Base-by-base conservation (phyloP, 805 yeast species). In the Sporopachydermia quercuum region DNA sequence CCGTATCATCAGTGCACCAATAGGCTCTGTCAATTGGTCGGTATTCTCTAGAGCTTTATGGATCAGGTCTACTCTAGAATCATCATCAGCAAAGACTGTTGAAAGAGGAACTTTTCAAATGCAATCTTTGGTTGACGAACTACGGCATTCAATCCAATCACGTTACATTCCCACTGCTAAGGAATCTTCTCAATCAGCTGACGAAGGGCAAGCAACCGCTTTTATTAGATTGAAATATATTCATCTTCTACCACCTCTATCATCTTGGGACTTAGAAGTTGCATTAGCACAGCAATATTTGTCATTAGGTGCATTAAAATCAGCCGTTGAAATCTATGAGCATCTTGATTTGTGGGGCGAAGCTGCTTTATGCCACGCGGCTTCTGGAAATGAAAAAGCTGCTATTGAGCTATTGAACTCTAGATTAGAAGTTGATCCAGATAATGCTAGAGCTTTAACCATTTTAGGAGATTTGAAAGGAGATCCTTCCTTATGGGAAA, bases 51-150 rank as follows among this genome's bases (percentile, higher is more conserved):
- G 87, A 45, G 81, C 94, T 0, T 62, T 91, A 36, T 91, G 96
- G 96, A 82, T 79, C 51, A 72, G 97, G 55, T 84, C 96, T 4
- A 50, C 82, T 15, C 62, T 87, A 30, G 98, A 91, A 55, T 72
- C 94, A 0, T 67, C 69, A 38, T 77, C 76, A 47, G 75, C 94
- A 1, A 77, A 81, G 53, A 89, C 96, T 1, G 78, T 89, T 16
- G 97, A 91, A 60, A 71, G 98, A 55, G 97, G 97, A 39, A 76
- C 87, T 3, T 64, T 91, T 39, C 98, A 91, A 58, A 77, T 91
- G 78, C 89, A 87, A 40, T 78, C 94, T 3, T 63, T 91, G 35
- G 91, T 87, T 18, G 95, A 86, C 52, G 96, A 87, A 55, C 63
- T 85, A 17, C 94, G 89, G 2, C 68, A 77, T 42, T 71, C 76